phyloP scores from a whole-genome alignment of 139 green algal genomes.

The Auxenochlorella pyrenoidosa region DNA sequence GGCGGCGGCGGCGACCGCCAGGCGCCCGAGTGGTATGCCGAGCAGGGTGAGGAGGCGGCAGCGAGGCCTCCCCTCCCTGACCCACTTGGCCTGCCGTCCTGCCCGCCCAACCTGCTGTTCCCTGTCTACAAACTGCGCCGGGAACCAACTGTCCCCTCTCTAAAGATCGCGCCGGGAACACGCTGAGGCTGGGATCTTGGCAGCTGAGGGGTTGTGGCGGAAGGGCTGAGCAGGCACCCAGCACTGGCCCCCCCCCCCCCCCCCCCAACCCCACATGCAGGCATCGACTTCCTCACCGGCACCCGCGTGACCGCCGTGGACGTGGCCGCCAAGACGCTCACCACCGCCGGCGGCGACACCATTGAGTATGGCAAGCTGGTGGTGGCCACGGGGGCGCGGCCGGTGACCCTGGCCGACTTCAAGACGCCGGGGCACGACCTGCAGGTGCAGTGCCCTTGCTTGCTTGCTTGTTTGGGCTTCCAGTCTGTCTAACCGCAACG shows the following conservation, averaged over 20 bases:
- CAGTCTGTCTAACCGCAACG: no score
- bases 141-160: no score
- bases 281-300: conserved; percentile 75
- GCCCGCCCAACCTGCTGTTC: no score
- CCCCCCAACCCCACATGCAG: conserved; percentile 20
- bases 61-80: no score
- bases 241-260: no score
- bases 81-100: no score
- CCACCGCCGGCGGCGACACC: conserved; percentile 57
- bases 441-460: neutral
- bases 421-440: conserved; percentile 76
- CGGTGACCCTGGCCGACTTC: conserved; percentile 72
- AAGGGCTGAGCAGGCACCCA: no score
- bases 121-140: no score
- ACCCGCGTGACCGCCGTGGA: conserved; percentile 68
- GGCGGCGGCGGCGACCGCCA: conserved; percentile 89
- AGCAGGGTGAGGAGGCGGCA: conserved; percentile 65
- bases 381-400: conserved; percentile 81
- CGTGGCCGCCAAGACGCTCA: conserved; percentile 69
- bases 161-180: no score
- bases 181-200: no score
- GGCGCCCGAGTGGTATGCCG: conserved; percentile 79
- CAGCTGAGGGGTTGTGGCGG: no score
- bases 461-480: no score
- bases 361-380: conserved; percentile 89